These are phyloP conservation scores for Phytophthora europaea DNA, from an alignment of 352 stramenopile species.

Conservation along the genomic window DNA sequence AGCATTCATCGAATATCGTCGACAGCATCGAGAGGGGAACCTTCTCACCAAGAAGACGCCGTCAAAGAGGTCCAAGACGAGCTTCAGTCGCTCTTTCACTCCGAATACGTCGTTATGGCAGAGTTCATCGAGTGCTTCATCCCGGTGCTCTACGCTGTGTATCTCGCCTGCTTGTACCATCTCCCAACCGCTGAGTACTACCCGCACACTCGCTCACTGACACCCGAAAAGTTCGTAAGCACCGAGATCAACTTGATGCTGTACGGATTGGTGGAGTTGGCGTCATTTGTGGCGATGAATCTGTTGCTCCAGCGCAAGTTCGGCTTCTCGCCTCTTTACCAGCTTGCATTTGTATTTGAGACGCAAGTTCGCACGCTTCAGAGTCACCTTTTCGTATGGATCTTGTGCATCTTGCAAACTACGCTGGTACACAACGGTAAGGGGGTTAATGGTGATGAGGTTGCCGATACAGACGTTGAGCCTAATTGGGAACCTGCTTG, in stretches of 20 bases:
- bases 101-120: slow-evolving; percentile 39
- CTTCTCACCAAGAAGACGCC: background rate
- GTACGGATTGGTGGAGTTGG: slow-evolving; percentile 24
- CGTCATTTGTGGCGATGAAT: slow-evolving; percentile 17
- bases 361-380: slow-evolving; percentile 39
- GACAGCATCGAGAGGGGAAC: no score
- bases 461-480: no score
- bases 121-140: slow-evolving; percentile 46
- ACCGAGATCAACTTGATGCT: slow-evolving; percentile 14
- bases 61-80: slow-evolving; percentile 6
- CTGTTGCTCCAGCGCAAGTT: slow-evolving; percentile 13
- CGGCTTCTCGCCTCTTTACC: slow-evolving; percentile 33
- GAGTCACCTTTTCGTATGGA: slow-evolving; percentile 38
- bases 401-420: slow-evolving; percentile 17
- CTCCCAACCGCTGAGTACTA: slow-evolving; percentile 31
- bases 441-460: no score
- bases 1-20: no score
- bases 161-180: slow-evolving; percentile 20
- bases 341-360: slow-evolving; percentile 46
- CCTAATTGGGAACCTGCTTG: no score
- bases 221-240: background rate
- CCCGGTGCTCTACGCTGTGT: slow-evolving; percentile 38
- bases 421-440: no score
- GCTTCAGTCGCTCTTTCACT: slow-evolving; percentile 42
- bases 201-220: slow-evolving; percentile 6